Base-by-base conservation (phyloP, 164 flowering plant genomes). In the Magnolia sinica region DNA sequence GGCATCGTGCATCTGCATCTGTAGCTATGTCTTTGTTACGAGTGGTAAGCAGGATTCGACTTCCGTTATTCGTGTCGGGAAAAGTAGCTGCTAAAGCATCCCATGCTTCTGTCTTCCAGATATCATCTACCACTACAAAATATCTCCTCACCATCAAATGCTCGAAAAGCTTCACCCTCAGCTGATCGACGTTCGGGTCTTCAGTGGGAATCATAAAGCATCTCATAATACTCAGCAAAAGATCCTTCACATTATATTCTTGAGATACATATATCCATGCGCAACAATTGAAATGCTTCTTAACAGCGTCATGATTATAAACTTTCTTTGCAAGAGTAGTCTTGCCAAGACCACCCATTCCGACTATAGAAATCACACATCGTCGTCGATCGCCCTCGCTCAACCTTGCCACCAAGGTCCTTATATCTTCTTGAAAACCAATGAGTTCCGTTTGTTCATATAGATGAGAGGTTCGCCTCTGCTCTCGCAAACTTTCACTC, bases 31-130 rank as follows among this genome's bases (percentile, higher is more conserved):
- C 49, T 51, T 20, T 61, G 13, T 58, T 61, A 51, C 75, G 66
- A 13, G 75, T 73, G 5, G 75, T 73, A 23, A 73, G 64, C 66
- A 73, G 16, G 0, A 73, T 66, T 61, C 66, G 20, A 51, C 75
- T 73, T 61, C 66, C 66, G 8, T 4, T 1, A 3, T 16, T 29
- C 14, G 18, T 29, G 14, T 1, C 8, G 27, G 64, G 75, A 9
- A 58, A 29, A 5, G 45, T 23, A 23, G 14, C 9, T 13, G 27
- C 55, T 0, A 73, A 24, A 0, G 1, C 18, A 13, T 61, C 50
- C 75, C 75, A 73, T 27, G 50, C 64, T 58, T 58, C 5, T 3
- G 29, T 24, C 3, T 23, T 9, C 66, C 75, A 73, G 58, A 73
- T 29, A 73, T 73, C 75, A 73, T 73, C 75, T 10, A 73, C 8